These are phyloP conservation scores for Ogataea chonburiensis DNA, from an alignment of 805 yeast species.

Conservation along the genomic window DNA sequence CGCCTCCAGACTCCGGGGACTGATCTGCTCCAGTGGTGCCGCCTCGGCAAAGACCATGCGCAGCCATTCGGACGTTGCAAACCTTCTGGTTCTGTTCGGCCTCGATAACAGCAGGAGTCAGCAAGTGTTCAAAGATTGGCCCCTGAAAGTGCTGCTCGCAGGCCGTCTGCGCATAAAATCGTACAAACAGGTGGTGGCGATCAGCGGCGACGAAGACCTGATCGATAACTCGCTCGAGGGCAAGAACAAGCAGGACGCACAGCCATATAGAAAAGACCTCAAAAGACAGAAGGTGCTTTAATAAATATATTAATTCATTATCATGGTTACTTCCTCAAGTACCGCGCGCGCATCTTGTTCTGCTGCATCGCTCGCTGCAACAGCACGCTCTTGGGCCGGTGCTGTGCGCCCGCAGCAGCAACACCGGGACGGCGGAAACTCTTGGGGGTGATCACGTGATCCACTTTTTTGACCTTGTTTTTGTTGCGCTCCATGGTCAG, in stretches of 20 bases:
- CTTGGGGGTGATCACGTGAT: constrained; percentile 27
- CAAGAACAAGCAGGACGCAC: constrained; percentile 16
- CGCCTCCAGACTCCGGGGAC: constrained; percentile 77
- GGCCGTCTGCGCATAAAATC: constrained; percentile 74
- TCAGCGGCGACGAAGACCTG: constrained; percentile 48
- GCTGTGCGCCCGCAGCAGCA: too few relatives aligned
- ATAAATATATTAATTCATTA: too few relatives aligned
- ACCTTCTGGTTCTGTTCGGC: constrained; percentile 67
- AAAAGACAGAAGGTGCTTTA: constrained; percentile 8
- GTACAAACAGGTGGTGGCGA: constrained; percentile 69
- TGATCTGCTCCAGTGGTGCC: constrained; percentile 80
- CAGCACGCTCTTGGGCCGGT: constrained; percentile 26
- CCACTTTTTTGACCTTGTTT: constrained; percentile 38
- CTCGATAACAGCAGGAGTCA: constrained; percentile 62
- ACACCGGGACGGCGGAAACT: constrained; percentile 11
- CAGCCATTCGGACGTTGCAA: constrained; percentile 64
- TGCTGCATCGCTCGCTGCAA: constrained; percentile 34
- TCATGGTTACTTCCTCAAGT: constrained; percentile 12
- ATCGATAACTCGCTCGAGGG: constrained; percentile 28
- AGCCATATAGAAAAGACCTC: constrained; percentile 5
- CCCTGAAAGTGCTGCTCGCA: constrained; percentile 63
- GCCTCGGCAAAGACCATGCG: constrained; percentile 44
- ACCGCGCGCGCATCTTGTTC: constrained; percentile 26
- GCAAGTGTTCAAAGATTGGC: constrained; percentile 54
- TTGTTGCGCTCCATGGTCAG: constrained; percentile 41